phyloP scores from a whole-genome alignment of 2,329 filamentous ascomycete genomes.

The Stagonosporopsis vannaccii region DNA sequence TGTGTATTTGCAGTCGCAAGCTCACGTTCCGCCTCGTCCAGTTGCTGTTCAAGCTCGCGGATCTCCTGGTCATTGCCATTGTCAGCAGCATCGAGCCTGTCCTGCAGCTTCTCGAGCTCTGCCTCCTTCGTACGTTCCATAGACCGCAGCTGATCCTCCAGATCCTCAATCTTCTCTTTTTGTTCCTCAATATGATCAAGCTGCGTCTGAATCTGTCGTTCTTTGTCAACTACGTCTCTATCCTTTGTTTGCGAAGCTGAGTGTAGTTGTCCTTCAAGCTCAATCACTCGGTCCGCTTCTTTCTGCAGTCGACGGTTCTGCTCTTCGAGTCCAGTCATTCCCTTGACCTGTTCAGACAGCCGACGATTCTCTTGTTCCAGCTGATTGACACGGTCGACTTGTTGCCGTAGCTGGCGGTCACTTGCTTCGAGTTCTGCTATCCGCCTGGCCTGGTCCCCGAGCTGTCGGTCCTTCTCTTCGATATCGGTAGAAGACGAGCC shows the following conservation, averaged over 20 bases:
- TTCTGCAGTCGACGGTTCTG: conserved; percentile 35
- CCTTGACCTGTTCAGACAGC: conserved; percentile 39
- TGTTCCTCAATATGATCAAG: conserved; percentile 44
- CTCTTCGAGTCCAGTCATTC: conserved; percentile 38
- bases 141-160: conserved; percentile 40
- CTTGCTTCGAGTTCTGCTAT: conserved; percentile 34
- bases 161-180: conserved; percentile 42
- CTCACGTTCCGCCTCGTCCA: conserved; percentile 47
- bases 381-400: conserved; percentile 19
- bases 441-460: conserved; percentile 39
- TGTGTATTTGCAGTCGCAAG: conserved; percentile 35
- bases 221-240: conserved; percentile 35
- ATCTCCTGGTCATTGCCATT: conserved; percentile 57
- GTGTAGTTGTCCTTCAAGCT: conserved; percentile 34
- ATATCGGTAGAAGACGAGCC: conserved; percentile 37
- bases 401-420: conserved; percentile 12
- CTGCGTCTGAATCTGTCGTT: conserved; percentile 40
- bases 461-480: conserved; percentile 41
- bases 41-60: conserved; percentile 53
- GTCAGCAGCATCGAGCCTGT: conserved; percentile 50
- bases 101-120: conserved; percentile 53
- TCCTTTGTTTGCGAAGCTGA: conserved; percentile 34
- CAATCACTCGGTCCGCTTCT: conserved; percentile 11
- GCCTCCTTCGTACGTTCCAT: conserved; percentile 48
- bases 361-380: conserved; percentile 42